Conservation (phyloP, 805 yeast genomes). For the Debaryomyces maramus region DNA sequence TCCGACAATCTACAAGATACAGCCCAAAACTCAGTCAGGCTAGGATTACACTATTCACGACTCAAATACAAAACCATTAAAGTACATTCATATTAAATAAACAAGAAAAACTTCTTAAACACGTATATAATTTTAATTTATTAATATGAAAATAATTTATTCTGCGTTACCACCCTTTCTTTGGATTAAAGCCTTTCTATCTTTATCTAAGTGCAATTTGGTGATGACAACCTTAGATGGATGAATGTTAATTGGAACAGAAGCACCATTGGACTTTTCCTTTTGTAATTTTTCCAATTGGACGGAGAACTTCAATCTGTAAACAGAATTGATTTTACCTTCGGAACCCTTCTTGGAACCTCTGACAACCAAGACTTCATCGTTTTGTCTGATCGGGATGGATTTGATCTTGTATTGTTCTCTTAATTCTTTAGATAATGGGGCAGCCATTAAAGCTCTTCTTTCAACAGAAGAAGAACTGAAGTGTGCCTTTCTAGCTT, state of each 20-base stretch:
- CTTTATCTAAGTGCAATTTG: constrained; percentile 96
- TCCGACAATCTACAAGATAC: no score
- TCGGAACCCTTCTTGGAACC: constrained; percentile 99
- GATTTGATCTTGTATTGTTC: constrained; percentile 95
- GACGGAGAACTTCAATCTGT: constrained; percentile 97
- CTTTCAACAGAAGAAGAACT: constrained; percentile 94
- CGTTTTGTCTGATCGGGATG: constrained; percentile 97
- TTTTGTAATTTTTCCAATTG: constrained; percentile 96
- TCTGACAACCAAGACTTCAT: constrained; percentile 92
- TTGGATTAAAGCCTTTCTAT: constrained; percentile 95
- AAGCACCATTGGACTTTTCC: constrained; percentile 98
- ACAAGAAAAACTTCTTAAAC: constrained; percentile 9
- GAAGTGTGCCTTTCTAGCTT: constrained; percentile 99
- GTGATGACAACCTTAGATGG: constrained; percentile 99
- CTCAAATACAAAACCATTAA: constrained; percentile 12
- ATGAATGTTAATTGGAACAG: constrained; percentile 95
- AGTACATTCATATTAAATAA: constrained; percentile 18
- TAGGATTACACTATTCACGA: no score
- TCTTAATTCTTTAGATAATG: constrained; percentile 97
- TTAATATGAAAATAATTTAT: constrained; percentile 45
- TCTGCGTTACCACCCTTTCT: constrained; percentile 98
- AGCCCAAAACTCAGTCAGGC: no score
- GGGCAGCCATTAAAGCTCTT: constrained; percentile 95
- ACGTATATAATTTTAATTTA: constrained; percentile 11
- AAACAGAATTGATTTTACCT: constrained; percentile 96